Evolutionary conservation across 352 stramenopile species (phyloP).

Genomic region (Globisporangium camurandrum): DNA sequence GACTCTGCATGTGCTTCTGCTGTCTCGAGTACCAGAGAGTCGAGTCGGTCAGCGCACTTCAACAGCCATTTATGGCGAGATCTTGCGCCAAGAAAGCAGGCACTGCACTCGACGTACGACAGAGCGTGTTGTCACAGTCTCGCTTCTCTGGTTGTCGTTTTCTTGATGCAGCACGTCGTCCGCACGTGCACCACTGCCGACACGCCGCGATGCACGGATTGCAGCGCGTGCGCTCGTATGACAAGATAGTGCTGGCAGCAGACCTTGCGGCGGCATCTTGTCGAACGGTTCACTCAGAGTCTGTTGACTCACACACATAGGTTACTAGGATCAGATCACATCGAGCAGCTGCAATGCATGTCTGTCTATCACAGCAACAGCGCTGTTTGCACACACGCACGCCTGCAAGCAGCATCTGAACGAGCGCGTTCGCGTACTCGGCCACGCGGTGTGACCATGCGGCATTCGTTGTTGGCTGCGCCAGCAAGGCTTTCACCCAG

Average conservation of each 20-base stretch:
- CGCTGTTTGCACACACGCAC: slow-evolving; percentile 15
- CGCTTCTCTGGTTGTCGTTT: too few species aligned
- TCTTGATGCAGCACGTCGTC: background rate
- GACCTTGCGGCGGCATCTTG: slow-evolving; percentile 56
- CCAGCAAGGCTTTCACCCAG: slow-evolving; percentile 49
- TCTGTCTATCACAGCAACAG: too few species aligned
- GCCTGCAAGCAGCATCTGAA: slow-evolving; percentile 48
- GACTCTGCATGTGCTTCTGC: slow-evolving; percentile 23
- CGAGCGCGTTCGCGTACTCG: slow-evolving; percentile 30
- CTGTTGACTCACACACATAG: slow-evolving; percentile 11
- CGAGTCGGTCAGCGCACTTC: too few species aligned
- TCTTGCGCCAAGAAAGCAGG: too few species aligned
- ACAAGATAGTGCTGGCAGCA: slow-evolving; percentile 35
- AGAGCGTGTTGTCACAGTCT: too few species aligned
- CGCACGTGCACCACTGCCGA: too few species aligned
- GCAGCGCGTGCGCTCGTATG: slow-evolving; percentile 13
- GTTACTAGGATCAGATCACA: too few species aligned
- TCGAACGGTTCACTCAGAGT: slow-evolving; percentile 44
- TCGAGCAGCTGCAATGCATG: too few species aligned
- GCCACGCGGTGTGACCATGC: slow-evolving; percentile 54
- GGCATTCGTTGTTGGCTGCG: slow-evolving; percentile 41
- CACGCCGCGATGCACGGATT: slow-evolving; percentile 16
- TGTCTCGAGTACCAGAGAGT: too few species aligned
- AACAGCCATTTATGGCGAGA: too few species aligned
- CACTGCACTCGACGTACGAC: too few species aligned